Evolutionary conservation across 2,329 filamentous ascomycete genomes (phyloP).

Genomic region (Conoideocrella luteorostrata): DNA sequence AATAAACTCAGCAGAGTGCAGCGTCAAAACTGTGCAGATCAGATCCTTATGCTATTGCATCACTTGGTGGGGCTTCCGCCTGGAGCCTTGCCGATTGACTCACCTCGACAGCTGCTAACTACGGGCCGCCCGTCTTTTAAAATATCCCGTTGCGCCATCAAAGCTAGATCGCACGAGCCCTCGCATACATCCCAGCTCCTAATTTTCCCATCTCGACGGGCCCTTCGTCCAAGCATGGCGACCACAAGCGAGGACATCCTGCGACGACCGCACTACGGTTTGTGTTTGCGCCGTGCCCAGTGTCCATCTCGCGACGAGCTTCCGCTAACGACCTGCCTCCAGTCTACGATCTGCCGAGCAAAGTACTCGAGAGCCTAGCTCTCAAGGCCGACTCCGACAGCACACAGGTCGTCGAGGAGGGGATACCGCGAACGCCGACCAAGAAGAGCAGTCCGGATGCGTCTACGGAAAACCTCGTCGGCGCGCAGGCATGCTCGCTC

Average conservation of each 20-base stretch:
- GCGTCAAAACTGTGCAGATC: not conserved
- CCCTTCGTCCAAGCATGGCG: constrained; percentile 15
- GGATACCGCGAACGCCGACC: constrained; percentile 16
- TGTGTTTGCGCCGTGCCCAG: constrained; percentile 1
- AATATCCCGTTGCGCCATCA: too few species aligned
- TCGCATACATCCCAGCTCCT: too few species aligned
- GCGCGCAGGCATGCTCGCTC: constrained; percentile 72
- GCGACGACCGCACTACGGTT: constrained; percentile 47
- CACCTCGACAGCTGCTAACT: too few species aligned
- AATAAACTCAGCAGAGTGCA: not conserved
- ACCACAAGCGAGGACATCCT: constrained; percentile 34
- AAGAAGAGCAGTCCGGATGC: constrained; percentile 19
- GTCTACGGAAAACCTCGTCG: constrained; percentile 35
- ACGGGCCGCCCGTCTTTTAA: too few species aligned
- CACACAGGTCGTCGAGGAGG: constrained; percentile 13
- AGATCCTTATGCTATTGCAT: too few species aligned
- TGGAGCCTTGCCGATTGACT: constrained; percentile 9
- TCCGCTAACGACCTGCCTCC: constrained; percentile 11
- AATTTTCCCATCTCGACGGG: too few species aligned
- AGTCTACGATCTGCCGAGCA: constrained; percentile 78
- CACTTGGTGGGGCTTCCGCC: constrained; percentile 5
- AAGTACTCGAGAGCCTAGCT: constrained; percentile 63
- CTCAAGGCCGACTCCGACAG: constrained; percentile 31
- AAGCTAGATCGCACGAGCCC: too few species aligned
- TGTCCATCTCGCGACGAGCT: not conserved